Percentiles rank a stretch among this genome's conserved stretches.
Evolutionary conservation across 208 protist species (phyloP).

Genomic region (Trichomonas gallinae): DNA sequence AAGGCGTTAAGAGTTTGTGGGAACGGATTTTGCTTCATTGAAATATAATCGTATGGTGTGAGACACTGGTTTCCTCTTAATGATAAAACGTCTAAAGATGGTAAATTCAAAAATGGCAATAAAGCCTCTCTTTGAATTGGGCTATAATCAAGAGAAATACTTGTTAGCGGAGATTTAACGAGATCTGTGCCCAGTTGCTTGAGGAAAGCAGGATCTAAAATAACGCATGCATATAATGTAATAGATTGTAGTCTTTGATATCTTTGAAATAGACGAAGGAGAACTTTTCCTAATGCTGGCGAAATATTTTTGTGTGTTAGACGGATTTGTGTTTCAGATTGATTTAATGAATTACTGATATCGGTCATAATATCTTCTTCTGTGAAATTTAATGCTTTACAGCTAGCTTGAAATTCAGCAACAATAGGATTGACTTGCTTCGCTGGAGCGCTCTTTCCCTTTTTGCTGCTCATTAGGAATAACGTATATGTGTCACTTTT

Average conservation of each 20-base stretch:
- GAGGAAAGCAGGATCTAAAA: neutral
- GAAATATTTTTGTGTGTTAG: neutral
- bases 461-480: neutral
- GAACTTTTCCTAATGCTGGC: neutral
- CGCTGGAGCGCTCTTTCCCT: neutral
- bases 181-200: neutral
- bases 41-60: neutral
- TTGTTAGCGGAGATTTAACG: neutral
- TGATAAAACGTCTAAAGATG: neutral
- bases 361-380: neutral
- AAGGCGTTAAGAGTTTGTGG: neutral
- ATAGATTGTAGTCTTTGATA: constrained; percentile 7
- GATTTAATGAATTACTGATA: neutral
- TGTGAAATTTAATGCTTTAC: neutral
- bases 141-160: neutral
- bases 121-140: neutral
- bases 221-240: neutral
- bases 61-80: neutral
- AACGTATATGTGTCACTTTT: neutral
- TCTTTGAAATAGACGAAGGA: neutral
- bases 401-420: neutral
- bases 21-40: neutral
- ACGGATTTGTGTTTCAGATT: neutral
- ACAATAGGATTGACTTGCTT: neutral
- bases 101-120: neutral